Conservation (phyloP, 805 yeast species). For the Diddensiella caesifluorescens region DNA sequence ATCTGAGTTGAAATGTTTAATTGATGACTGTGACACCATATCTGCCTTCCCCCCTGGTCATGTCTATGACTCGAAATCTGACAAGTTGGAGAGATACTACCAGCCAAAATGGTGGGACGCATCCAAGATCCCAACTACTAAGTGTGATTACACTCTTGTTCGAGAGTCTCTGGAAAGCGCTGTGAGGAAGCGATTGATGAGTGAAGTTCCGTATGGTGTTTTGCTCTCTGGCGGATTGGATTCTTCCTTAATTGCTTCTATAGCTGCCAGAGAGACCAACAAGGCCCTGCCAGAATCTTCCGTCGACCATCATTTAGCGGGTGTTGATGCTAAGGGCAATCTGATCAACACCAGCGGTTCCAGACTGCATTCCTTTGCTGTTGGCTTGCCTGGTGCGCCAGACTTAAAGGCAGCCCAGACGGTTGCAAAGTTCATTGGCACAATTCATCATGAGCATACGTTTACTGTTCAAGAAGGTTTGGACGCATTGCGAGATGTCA, state of each 20-base stretch:
- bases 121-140: conserved; percentile 62
- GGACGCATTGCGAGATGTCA: conserved; percentile 91
- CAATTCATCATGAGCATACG: conserved; percentile 96
- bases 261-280: conserved; percentile 93
- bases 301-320: conserved; percentile 64
- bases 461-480: conserved; percentile 96
- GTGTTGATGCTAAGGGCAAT: conserved; percentile 86
- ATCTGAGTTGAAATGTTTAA: conserved; percentile 87
- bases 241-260: conserved; percentile 91
- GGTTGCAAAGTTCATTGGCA: conserved; percentile 94
- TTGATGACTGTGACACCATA: conserved; percentile 91
- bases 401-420: conserved; percentile 94
- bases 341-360: conserved; percentile 57
- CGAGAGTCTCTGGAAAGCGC: conserved; percentile 86
- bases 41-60: conserved; percentile 98
- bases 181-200: conserved; percentile 98
- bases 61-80: conserved; percentile 87
- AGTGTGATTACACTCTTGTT: conserved; percentile 64
- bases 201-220: conserved; percentile 99
- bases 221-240: conserved; percentile 96
- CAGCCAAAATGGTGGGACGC: conserved; percentile 95
- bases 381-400: conserved; percentile 97
- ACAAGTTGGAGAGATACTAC: conserved; percentile 80
- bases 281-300: conserved; percentile 69
- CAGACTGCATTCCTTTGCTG: conserved; percentile 89